Percentiles rank a stretch among this genome's conserved stretches.
phyloP scores from a whole-genome alignment of 139 green algal species.

The Mesotaenium endlicherianum region DNA sequence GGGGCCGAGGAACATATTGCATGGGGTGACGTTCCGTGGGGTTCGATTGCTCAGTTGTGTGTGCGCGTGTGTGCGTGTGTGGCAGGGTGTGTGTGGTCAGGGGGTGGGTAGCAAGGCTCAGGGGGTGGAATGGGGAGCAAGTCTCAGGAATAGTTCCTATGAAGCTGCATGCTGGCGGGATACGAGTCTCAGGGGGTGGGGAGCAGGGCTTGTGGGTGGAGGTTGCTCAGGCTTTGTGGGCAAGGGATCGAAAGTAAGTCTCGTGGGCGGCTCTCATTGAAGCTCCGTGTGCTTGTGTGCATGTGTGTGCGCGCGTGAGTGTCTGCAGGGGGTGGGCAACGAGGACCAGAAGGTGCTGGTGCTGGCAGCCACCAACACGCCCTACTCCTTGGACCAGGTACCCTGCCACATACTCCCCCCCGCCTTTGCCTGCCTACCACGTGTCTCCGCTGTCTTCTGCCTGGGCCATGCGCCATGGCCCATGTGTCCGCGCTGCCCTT shows the following conservation, averaged over 20 bases:
- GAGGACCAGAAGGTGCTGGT: conserved; percentile 75
- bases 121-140: too few relatives aligned
- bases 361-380: conserved; percentile 95
- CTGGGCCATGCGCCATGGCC: neutral
- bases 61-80: neutral
- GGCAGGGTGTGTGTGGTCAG: neutral
- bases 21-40: too few relatives aligned
- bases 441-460: too few relatives aligned
- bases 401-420: neutral
- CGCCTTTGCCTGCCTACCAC: neutral
- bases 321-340: conserved; percentile 45
- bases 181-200: too few relatives aligned
- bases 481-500: neutral
- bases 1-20: too few relatives aligned
- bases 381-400: conserved; percentile 86
- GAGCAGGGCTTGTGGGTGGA: too few relatives aligned
- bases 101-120: too few relatives aligned
- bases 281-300: neutral
- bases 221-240: too few relatives aligned
- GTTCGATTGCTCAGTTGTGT: neutral
- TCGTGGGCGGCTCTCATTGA: too few relatives aligned
- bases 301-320: neutral
- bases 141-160: too few relatives aligned
- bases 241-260: too few relatives aligned
- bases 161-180: too few relatives aligned